Conservation (phyloP, 2,329 filamentous ascomycete genomes). For the Epichloe aotearoae region DNA sequence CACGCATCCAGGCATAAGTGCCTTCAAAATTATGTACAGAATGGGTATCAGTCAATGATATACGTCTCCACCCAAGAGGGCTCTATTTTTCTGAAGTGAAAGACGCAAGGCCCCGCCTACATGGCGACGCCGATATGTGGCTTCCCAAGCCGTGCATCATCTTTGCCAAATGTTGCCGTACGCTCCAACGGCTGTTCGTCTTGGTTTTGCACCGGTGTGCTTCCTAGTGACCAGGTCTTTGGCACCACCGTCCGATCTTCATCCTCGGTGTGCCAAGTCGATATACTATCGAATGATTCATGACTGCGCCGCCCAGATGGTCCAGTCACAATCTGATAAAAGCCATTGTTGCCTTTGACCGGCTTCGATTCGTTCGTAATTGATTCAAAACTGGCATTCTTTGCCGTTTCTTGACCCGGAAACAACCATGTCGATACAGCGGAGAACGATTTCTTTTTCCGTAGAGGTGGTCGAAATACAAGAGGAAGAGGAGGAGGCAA, state of each 20-base stretch:
- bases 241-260: slow-evolving; percentile 29
- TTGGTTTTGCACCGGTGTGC: slow-evolving; percentile 25
- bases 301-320: slow-evolving; percentile 23
- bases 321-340: slow-evolving; percentile 42
- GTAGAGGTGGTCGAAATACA: slow-evolving; percentile 43
- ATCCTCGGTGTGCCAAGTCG: slow-evolving; percentile 36
- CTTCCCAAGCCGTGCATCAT: slow-evolving; percentile 8
- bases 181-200: slow-evolving; percentile 29
- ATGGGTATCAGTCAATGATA: not conserved
- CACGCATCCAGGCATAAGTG: not conserved
- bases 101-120: slow-evolving; percentile 6
- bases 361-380: slow-evolving; percentile 43
- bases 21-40: not conserved
- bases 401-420: slow-evolving; percentile 24
- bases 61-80: not conserved
- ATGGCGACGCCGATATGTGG: slow-evolving; percentile 17
- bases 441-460: slow-evolving; percentile 56
- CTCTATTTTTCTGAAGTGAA: not conserved
- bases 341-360: slow-evolving; percentile 38
- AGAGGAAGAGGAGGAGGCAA: slow-evolving; percentile 45
- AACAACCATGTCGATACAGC: slow-evolving; percentile 48
- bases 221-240: slow-evolving; percentile 37
- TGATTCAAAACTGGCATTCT: slow-evolving; percentile 31
- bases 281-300: slow-evolving; percentile 33
- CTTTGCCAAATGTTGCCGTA: slow-evolving; percentile 18